Percentiles rank a stretch among this genome's conserved stretches.
These are phyloP conservation scores for Pseudoperonospora humuli DNA, from an alignment of 352 stramenopile species.

Conservation along the genomic window DNA sequence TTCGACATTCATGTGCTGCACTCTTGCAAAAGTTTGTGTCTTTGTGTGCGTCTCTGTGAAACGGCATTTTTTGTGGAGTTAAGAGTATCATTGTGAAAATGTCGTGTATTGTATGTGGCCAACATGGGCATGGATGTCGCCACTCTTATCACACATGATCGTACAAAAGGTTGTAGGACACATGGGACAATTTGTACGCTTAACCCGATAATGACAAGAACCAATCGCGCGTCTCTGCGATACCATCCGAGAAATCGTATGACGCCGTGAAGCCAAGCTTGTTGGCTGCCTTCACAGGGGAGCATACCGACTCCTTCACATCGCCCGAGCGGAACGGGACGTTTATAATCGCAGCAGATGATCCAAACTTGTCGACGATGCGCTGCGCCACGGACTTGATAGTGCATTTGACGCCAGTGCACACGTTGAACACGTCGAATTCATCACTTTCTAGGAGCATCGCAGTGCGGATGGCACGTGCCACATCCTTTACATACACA, in stretches of 20 bases:
- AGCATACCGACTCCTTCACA: conserved; percentile 79
- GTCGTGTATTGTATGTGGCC: too few species aligned
- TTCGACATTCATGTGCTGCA: too few species aligned
- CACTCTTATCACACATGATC: too few species aligned
- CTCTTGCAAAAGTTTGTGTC: too few species aligned
- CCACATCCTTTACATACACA: conserved; percentile 82
- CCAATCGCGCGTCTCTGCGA: conserved; percentile 72
- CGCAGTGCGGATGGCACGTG: conserved; percentile 66
- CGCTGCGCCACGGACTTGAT: conserved; percentile 53
- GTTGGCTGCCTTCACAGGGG: conserved; percentile 44
- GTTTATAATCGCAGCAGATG: conserved; percentile 56
- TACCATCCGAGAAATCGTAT: conserved; percentile 60
- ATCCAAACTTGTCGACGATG: conserved; percentile 65
- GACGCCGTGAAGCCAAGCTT: conserved; percentile 69
- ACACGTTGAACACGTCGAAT: conserved; percentile 84
- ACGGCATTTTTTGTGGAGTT: too few species aligned
- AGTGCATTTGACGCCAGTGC: conserved; percentile 65
- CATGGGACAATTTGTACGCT: conserved; percentile 1
- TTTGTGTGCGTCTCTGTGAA: too few species aligned
- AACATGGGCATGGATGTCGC: too few species aligned
- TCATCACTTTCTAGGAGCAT: conserved; percentile 59
- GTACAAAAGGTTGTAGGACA: conserved; percentile 10
- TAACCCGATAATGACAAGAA: conserved; percentile 33
- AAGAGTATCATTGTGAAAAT: too few species aligned
- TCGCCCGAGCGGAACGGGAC: conserved; percentile 64